These are phyloP conservation scores for Mortierella sp. DNA, from an alignment of 371 early-diverging fungal genomes.

Conservation along the genomic window DNA sequence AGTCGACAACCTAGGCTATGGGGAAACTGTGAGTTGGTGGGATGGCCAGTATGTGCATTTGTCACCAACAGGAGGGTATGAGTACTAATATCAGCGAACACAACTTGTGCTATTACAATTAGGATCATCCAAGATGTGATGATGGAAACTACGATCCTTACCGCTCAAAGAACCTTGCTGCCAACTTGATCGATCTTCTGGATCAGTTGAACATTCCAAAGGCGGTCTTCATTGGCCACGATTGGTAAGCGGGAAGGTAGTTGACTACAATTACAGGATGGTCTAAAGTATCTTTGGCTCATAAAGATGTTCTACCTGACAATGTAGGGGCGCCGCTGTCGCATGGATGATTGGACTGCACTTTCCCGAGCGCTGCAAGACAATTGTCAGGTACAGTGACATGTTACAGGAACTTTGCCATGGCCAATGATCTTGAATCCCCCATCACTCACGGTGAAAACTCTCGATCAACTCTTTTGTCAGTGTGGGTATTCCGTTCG, in stretches of 20 bases:
- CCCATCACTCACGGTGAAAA: no score
- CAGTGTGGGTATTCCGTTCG: constrained; percentile 13
- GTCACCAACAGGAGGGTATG: no score
- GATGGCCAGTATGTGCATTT: no score
- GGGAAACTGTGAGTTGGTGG: constrained; percentile 63
- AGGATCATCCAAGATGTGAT: constrained; percentile 26
- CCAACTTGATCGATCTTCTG: constrained; percentile 18
- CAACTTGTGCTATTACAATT: no score
- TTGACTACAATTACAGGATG: no score
- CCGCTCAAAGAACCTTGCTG: constrained; percentile 13
- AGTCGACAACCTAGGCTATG: constrained; percentile 75
- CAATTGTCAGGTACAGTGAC: constrained; percentile 18
- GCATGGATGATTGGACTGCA: constrained; percentile 11
- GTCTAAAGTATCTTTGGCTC: no score
- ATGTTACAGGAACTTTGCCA: no score
- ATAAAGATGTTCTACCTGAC: no score
- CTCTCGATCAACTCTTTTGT: no score
- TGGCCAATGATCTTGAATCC: no score
- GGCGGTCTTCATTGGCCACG: constrained; percentile 31
- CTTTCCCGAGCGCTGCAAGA: constrained; percentile 28
- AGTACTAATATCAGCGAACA: no score
- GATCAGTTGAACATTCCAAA: constrained; percentile 24
- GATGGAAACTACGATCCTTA: constrained; percentile 11
- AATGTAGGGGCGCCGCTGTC: constrained; percentile 17
- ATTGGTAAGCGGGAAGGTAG: constrained; percentile 8